phyloP scores from a whole-genome alignment of 352 stramenopile species.

The Phytophthora hibernalis region DNA sequence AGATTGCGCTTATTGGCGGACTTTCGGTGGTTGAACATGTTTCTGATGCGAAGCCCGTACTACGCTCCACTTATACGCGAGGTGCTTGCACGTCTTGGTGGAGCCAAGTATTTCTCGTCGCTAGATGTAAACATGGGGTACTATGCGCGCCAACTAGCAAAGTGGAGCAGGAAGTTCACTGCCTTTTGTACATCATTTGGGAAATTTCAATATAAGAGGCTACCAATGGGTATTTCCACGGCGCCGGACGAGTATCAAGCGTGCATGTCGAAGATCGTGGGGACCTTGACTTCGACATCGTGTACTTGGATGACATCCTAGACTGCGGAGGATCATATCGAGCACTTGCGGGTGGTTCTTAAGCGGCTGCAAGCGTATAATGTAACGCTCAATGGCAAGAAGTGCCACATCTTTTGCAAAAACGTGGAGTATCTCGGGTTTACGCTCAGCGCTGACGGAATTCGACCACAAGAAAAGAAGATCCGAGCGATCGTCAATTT shows the following conservation, averaged over 20 bases:
- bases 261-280: constrained; percentile 17
- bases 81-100: neutral
- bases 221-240: constrained; percentile 18
- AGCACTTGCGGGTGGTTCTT: constrained; percentile 9
- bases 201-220: constrained; percentile 10
- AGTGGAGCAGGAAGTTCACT: neutral
- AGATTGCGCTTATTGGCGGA: neutral
- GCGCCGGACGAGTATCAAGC: constrained; percentile 22
- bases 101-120: neutral
- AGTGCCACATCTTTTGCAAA: constrained; percentile 12
- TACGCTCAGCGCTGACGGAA: constrained; percentile 1
- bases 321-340: constrained; percentile 7
- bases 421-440: constrained; percentile 9
- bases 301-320: too few relatives aligned
- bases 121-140: neutral
- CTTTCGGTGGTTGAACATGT: constrained; percentile 3
- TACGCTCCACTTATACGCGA: neutral
- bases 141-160: neutral
- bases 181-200: constrained; percentile 3
- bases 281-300: constrained; percentile 7
- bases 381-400: too few relatives aligned
- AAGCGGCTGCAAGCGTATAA: neutral
- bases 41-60: neutral
- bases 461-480: constrained; percentile 16
- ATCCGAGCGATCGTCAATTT: constrained; percentile 2